These are phyloP conservation scores for Ottelia alismoides DNA, from an alignment of 106 monocot genomes.

Conservation along the genomic window DNA sequence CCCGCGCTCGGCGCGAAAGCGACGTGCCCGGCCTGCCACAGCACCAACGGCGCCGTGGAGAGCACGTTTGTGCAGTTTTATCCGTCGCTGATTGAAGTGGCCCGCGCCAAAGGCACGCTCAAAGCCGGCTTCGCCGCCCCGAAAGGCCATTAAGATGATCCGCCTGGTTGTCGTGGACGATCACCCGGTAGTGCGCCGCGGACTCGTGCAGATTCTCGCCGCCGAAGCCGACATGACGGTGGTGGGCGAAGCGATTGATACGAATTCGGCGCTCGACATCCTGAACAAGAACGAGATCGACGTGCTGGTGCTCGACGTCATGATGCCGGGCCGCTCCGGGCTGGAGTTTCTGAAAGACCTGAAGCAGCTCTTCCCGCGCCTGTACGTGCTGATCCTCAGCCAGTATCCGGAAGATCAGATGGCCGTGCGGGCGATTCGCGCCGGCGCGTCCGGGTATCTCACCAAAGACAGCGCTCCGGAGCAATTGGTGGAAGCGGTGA, in stretches of 20 bases:
- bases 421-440: not conserved
- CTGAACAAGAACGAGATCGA: not conserved
- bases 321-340: not conserved
- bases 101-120: too few relatives aligned
- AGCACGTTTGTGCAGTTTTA: too few relatives aligned
- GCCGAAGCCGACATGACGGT: not conserved
- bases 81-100: too few relatives aligned
- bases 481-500: not conserved
- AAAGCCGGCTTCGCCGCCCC: too few relatives aligned
- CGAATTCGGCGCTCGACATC: not conserved
- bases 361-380: not conserved
- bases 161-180: not conserved
- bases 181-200: not conserved
- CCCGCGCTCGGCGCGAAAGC: too few relatives aligned
- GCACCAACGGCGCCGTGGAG: too few relatives aligned
- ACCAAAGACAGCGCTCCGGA: not conserved
- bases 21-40: too few relatives aligned
- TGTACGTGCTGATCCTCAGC: not conserved
- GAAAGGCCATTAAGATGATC: too few relatives aligned
- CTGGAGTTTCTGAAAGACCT: not conserved
- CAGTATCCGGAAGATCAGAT: not conserved
- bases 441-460: not conserved
- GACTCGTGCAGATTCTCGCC: not conserved
- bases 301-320: not conserved
- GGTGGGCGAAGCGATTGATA: not conserved